Percentiles rank a stretch among this genome's conserved stretches.
Evolutionary conservation across 2,329 filamentous ascomycete species (phyloP).

Genomic region (Celoporthe dispersa): DNA sequence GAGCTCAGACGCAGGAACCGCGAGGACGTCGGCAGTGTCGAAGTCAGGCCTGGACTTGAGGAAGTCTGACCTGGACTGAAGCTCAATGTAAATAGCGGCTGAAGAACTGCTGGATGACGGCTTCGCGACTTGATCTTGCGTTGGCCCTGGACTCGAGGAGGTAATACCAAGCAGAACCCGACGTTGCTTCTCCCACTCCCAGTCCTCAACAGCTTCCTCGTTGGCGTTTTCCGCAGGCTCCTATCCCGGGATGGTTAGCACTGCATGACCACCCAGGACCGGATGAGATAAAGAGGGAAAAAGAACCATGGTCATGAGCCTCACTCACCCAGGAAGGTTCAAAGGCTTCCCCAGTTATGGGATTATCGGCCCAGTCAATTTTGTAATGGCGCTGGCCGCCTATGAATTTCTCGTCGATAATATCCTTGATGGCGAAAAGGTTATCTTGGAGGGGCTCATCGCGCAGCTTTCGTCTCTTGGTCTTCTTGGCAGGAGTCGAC

Average conservation of each 20-base stretch:
- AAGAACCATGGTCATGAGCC: not conserved
- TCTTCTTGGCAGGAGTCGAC: not conserved
- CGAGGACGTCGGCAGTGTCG: slow-evolving; percentile 32
- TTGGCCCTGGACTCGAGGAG: not conserved
- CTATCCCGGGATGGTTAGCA: slow-evolving; percentile 26
- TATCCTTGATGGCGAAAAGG: slow-evolving; percentile 40
- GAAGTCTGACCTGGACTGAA: slow-evolving; percentile 28
- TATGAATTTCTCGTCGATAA: slow-evolving; percentile 42
- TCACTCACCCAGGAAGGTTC: slow-evolving; percentile 55
- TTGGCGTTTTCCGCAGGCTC: slow-evolving; percentile 38
- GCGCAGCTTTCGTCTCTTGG: slow-evolving; percentile 17
- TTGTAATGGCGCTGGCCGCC: slow-evolving; percentile 47
- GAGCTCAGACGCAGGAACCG: slow-evolving; percentile 26
- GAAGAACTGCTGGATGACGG: not conserved
- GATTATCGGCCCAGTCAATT: slow-evolving; percentile 61
- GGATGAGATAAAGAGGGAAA: not conserved
- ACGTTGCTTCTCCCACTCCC: slow-evolving; percentile 35
- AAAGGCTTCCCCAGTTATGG: slow-evolving; percentile 52
- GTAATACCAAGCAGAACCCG: slow-evolving; percentile 15
- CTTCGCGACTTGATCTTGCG: not conserved
- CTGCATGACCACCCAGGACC: not conserved
- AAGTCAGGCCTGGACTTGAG: slow-evolving; percentile 30
- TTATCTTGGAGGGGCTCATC: slow-evolving; percentile 18
- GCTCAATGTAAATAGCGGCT: slow-evolving; percentile 19
- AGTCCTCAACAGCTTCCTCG: slow-evolving; percentile 35